Base-by-base conservation (phyloP, 1,139 yeast genomes). In the Taphrina sp. region DNA sequence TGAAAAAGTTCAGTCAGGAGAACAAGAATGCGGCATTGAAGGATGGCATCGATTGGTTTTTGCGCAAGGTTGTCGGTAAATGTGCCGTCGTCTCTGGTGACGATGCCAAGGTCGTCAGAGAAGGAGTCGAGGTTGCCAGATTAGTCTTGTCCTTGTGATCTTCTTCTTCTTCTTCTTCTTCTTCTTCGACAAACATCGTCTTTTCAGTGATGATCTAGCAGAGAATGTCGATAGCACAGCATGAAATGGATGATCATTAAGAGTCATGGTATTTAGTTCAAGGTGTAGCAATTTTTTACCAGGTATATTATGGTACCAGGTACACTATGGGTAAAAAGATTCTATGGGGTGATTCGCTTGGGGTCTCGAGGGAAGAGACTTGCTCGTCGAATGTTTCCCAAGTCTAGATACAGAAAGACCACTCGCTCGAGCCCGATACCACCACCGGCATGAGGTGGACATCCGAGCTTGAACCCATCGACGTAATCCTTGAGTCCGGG, bases 401-500 rank as follows among this genome's bases (percentile, higher is more conserved):
- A 78, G 69, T 88, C 98, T 70, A 92, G 79, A 82, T 80, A 92
- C 80, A 92, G 92, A 97, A 92, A 92, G 63, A 92, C 89, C 39
- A 92, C 98, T 76, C 99, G 87, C 75, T 92, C 99, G 64, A 92
- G 76, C 66, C 99, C 99, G 70, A 92, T 92, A 74, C 99, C 99
- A 75, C 98, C 99, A 71, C 99, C 99, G 23, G 96, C 99, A 67
- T 92, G 99, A 51, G 99, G 98, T 63, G 96, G 83, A 77, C 96
- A 92, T 19, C 97, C 99, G 69, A 85, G 90, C 46, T 80, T 75
- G 76, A 94, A 92, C 19, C 96, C 95, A 62, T 90, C 90, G 61
- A 88, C 84, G 72, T 94, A 92, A 69, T 94, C 97, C 68, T 78
- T 77, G 67, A 90, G 76, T 62, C 97, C 97, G 31, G 89, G 85